phyloP scores from a whole-genome alignment of 495 filamentous ascomycete species.

The Aspergillus baeticus region DNA sequence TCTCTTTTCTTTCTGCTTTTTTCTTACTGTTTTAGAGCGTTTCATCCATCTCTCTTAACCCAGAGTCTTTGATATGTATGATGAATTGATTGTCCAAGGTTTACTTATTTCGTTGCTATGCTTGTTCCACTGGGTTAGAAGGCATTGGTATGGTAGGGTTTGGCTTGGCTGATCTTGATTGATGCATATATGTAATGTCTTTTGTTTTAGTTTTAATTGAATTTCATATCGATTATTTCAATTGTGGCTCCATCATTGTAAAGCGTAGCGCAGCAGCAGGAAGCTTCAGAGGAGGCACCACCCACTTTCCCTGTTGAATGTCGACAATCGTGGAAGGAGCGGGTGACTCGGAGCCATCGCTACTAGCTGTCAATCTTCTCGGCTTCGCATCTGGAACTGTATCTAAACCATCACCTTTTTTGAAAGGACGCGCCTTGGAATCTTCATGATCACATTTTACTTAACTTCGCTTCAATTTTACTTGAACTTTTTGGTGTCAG shows the following conservation, averaged over 20 bases:
- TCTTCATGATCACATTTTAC: too few relatives aligned
- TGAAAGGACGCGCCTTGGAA: too few relatives aligned
- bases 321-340: too few relatives aligned
- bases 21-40: slow-evolving; percentile 15
- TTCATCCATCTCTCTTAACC: slow-evolving; percentile 10
- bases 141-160: slow-evolving; percentile 11
- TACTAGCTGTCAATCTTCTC: too few relatives aligned
- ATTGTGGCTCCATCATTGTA: not conserved
- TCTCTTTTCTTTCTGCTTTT: slow-evolving; percentile 1
- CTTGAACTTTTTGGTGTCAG: too few relatives aligned
- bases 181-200: slow-evolving; percentile 11
- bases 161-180: slow-evolving; percentile 8
- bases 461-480: too few relatives aligned
- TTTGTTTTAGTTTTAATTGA: slow-evolving; percentile 6
- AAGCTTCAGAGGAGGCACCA: too few relatives aligned
- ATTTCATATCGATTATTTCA: not conserved
- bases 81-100: not conserved
- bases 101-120: not conserved
- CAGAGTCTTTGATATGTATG: slow-evolving; percentile 1
- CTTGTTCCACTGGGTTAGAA: slow-evolving; percentile 10
- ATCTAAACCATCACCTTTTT: too few relatives aligned
- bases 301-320: too few relatives aligned
- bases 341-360: too few relatives aligned
- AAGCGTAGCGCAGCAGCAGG: too few relatives aligned
- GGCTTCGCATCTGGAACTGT: too few relatives aligned